phyloP scores from a whole-genome alignment of 1,284 basidiomycete species.

The Boletellus dicymbophilus region DNA sequence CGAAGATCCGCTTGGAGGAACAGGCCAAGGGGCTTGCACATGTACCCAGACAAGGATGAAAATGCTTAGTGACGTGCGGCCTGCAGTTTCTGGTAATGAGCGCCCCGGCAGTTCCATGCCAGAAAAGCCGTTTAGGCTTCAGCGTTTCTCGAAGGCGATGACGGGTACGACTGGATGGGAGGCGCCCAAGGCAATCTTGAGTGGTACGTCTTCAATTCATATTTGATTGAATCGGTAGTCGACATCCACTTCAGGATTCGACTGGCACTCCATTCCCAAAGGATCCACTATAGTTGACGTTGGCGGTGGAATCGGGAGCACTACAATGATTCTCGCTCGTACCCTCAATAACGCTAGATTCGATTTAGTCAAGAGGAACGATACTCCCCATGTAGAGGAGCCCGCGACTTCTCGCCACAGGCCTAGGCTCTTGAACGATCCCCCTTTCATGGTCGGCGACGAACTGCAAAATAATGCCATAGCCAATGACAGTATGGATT shows the following conservation, averaged over 20 bases:
- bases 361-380: slow-evolving; percentile 3
- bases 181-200: slow-evolving; percentile 54
- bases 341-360: slow-evolving; percentile 38
- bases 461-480: not conserved
- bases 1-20: slow-evolving; percentile 24
- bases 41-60: not conserved
- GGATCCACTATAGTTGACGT: slow-evolving; percentile 70
- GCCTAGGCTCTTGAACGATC: slow-evolving; percentile 2
- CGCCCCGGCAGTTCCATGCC: not conserved
- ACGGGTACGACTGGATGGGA: slow-evolving; percentile 67
- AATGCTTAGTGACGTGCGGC: not conserved
- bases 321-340: slow-evolving; percentile 63
- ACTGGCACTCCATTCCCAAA: slow-evolving; percentile 58
- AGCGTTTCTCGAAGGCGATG: slow-evolving; percentile 73
- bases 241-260: slow-evolving; percentile 48
- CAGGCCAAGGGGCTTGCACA: slow-evolving; percentile 17
- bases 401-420: not conserved
- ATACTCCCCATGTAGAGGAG: not conserved
- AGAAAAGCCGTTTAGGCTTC: slow-evolving; percentile 47
- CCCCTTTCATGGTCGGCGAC: not conserved
- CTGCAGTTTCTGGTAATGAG: not conserved
- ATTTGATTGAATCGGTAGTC: slow-evolving; percentile 3
- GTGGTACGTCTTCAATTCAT: slow-evolving; percentile 39
- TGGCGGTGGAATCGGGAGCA: slow-evolving; percentile 76
- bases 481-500: slow-evolving; percentile 4